Base-by-base conservation (phyloP, 2,329 filamentous ascomycete genomes). In the Colletotrichum scovillei region DNA sequence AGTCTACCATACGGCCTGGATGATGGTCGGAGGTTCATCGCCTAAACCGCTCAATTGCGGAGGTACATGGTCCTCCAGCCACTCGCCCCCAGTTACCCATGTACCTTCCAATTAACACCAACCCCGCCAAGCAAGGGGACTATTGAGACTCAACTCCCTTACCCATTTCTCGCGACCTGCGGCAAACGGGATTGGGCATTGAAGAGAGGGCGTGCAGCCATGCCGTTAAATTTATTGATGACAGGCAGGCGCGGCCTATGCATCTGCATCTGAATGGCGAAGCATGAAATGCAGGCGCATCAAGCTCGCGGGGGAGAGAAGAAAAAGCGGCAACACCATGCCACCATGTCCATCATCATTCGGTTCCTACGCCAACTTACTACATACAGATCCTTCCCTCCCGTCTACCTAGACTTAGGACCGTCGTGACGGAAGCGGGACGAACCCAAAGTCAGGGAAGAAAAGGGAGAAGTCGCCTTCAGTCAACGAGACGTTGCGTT, bases 11-110 rank as follows among this genome's bases (percentile, higher is more conserved):
- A 14, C 32, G n/a, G 14, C 42, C 42, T 63, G 59, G 59, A 52
- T 30, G 57, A 52, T 24, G 19, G 26, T 63, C 28, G 32, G 16
- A 42, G 16, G 35, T 53, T 56, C 62, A 56, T 72, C 46, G 69
- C 32, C 30, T 22, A 63, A 52, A 59, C 57, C 65, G 57, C 69
- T 69, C 69, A 72, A 30, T 46, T 30, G 55, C 57, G 22, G 49
- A 67, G 53, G 42, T 24, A 63, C 57, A 52, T 14, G 19, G 26
- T 24, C 28, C 19, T 53, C 65, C 65, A 63, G 65, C 69, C 69
- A 59, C 58, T 56, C 35, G 57, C 4, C 35, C 52, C 49, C 38
- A 30, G 38, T 53, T 24, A 30, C 30, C 57, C 64, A 53, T 52
- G 58, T 63, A 57, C 52, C 38, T 56, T 19, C 28, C 35, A 58